phyloP scores from a whole-genome alignment of 495 filamentous ascomycete species.

The Halenospora varia region DNA sequence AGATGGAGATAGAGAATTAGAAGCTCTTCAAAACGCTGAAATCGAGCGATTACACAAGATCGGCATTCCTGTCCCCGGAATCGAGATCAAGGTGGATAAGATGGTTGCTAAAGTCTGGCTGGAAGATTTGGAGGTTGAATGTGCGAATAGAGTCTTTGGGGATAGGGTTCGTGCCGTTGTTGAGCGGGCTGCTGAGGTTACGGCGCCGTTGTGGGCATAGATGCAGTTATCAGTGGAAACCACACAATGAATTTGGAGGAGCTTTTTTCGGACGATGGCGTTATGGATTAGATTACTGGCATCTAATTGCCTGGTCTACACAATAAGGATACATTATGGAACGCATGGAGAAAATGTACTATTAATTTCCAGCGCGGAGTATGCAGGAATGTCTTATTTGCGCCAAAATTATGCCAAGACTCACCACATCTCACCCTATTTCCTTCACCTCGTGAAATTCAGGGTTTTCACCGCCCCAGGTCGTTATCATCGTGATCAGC shows the following conservation, averaged over 20 bases:
- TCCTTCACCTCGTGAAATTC: neutral
- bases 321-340: neutral
- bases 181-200: conserved; percentile 87
- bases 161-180: conserved; percentile 85
- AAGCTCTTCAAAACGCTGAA: conserved; percentile 55
- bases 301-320: neutral
- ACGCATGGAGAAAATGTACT: neutral
- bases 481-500: neutral
- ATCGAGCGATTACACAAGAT: conserved; percentile 67
- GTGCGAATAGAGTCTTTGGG: conserved; percentile 63
- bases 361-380: neutral
- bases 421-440: neutral
- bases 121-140: conserved; percentile 87
- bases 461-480: neutral
- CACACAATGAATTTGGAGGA: neutral
- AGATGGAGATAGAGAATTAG: conserved; percentile 23
- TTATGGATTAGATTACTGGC: neutral
- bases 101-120: conserved; percentile 86
- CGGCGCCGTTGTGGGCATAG: conserved; percentile 62
- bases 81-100: conserved; percentile 85
- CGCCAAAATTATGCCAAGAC: neutral
- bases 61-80: conserved; percentile 83
- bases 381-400: neutral
- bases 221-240: too few relatives aligned
- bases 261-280: neutral